Percentiles rank a stretch among this genome's conserved stretches.
These are phyloP conservation scores for Phialophora expanda DNA, from an alignment of 2,329 filamentous ascomycete genomes.

Conservation along the genomic window DNA sequence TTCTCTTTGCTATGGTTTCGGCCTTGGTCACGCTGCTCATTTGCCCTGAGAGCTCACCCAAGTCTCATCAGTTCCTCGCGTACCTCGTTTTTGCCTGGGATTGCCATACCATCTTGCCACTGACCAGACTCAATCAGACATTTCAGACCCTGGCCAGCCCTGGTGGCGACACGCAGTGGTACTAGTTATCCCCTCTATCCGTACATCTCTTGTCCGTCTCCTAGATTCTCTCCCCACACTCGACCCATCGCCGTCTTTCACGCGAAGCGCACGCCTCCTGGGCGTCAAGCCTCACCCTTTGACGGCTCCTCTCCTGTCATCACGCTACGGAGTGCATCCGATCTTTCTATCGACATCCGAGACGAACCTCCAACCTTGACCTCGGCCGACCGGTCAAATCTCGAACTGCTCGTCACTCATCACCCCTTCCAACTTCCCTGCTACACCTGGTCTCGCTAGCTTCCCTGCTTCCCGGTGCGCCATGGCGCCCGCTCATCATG, in stretches of 20 bases:
- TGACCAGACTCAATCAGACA: background rate
- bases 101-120: slow-evolving; percentile 6
- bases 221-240: slow-evolving; percentile 15
- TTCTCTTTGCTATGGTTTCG: background rate
- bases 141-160: background rate
- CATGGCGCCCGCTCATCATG: slow-evolving; percentile 31
- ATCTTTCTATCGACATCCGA: slow-evolving; percentile 22
- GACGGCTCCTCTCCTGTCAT: slow-evolving; percentile 11
- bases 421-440: slow-evolving; percentile 30
- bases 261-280: slow-evolving; percentile 27
- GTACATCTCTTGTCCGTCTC: slow-evolving; percentile 3
- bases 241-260: slow-evolving; percentile 8
- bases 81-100: slow-evolving; percentile 7
- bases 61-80: background rate
- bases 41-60: background rate
- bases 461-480: slow-evolving; percentile 26
- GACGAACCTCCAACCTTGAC: slow-evolving; percentile 20
- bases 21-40: background rate
- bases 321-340: slow-evolving; percentile 19
- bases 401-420: slow-evolving; percentile 15
- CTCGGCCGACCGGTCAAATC: slow-evolving; percentile 22
- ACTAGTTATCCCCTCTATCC: slow-evolving; percentile 9
- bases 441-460: slow-evolving; percentile 18
- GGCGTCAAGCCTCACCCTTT: slow-evolving; percentile 4
- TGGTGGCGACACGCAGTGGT: slow-evolving; percentile 2